Base-by-base conservation (phyloP, 306 rosid genomes). In the Carpinus fangiana region DNA sequence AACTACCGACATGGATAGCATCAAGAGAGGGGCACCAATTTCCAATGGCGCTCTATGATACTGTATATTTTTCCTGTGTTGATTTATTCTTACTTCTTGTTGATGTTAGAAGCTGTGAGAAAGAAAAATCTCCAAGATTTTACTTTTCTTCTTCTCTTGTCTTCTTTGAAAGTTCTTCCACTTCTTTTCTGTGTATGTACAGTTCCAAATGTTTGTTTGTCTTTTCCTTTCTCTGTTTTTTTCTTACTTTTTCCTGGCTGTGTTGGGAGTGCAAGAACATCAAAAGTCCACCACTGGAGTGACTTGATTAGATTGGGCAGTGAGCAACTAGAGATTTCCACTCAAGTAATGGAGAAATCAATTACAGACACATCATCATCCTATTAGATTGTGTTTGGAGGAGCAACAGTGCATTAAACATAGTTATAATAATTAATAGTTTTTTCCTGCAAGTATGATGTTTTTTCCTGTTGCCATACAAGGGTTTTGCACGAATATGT, bases 1-100 rank as follows among this genome's bases (percentile, higher is more conserved):
- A 95, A 90, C 98, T 50, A 95, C 98, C 77, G 85, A 89, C 85
- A 88, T 95, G 87, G 98, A 91, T 46, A 95, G 77, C 85, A 95
- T 95, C 88, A 91, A 93, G 89, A 89, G 90, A 87, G 92, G 89
- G 78, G 76, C 92, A 76, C 87, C 97, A 79, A 90, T 95, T 89
- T 82, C 97, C 76, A 92, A 83, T 89, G 87, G 82, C 34, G 76
- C 85, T 60, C 67, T 79, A 56, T 88, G 79, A 86, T 73, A 67
- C 41, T 76, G 75, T 73, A 79, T 81, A 73, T 77, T 72, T 45
- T 21, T 0, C 73, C 78, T 6, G 84, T 36, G 50, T 86, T 77
- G 47, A 67, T 79, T 78, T 56, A 69, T 77, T 76, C 67, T 64
- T 74, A 5, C 16, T 43, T 56, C 12, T 59, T 79, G 79, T 82